These are phyloP conservation scores for Aspergillus bridgeri DNA, from an alignment of 495 filamentous ascomycete species.

Conservation along the genomic window DNA sequence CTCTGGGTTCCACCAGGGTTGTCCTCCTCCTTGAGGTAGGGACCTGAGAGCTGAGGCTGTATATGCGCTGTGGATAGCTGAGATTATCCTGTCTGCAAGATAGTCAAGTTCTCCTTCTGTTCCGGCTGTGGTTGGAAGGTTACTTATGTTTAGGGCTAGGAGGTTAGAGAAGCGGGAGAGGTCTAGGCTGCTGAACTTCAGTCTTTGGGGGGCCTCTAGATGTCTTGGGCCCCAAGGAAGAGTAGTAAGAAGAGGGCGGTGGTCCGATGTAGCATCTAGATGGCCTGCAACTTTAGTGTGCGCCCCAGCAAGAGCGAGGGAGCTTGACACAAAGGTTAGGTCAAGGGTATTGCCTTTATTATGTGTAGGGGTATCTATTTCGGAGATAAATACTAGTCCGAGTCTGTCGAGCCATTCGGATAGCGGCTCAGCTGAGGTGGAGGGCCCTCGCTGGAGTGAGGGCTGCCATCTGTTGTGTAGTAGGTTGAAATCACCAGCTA, in stretches of 20 bases:
- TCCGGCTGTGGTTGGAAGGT: not conserved
- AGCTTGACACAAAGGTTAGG: too few relatives aligned
- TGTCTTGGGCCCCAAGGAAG: not conserved
- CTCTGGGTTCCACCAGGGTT: too few relatives aligned
- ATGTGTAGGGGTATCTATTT: too few relatives aligned
- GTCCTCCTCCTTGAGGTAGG: too few relatives aligned
- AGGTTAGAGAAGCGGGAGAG: not conserved
- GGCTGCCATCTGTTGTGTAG: not conserved
- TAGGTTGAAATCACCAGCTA: not conserved
- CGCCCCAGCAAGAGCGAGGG: too few relatives aligned
- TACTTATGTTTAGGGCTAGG: not conserved
- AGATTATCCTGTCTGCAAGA: too few relatives aligned
- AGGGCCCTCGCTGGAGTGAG: not conserved
- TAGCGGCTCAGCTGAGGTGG: not conserved
- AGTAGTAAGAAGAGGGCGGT: not conserved
- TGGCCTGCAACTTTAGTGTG: too few relatives aligned
- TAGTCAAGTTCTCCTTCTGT: not conserved
- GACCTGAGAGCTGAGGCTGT: too few relatives aligned
- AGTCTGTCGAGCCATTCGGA: not conserved
- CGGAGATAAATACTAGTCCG: conserved; percentile 1
- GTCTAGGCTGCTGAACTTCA: not conserved
- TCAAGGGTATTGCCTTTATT: too few relatives aligned
- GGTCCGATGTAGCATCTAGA: not conserved
- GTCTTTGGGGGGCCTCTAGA: not conserved
- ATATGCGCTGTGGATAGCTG: too few relatives aligned